Evolutionary conservation across 805 yeast genomes (phyloP).

Genomic region (Saccharomycopsis oosterbeekiorum): DNA sequence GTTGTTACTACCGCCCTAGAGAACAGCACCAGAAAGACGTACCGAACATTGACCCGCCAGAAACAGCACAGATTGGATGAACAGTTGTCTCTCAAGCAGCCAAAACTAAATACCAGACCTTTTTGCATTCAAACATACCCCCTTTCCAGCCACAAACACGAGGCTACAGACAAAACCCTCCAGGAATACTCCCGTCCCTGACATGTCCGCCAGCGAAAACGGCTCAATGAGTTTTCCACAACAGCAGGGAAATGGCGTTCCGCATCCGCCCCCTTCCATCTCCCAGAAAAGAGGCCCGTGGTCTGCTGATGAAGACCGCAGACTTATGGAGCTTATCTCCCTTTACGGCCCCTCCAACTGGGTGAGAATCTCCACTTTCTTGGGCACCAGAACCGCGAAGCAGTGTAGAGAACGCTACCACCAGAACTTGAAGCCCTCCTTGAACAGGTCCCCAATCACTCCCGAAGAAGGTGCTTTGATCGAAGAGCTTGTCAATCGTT

Average conservation of each 20-base stretch:
- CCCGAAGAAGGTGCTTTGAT: conserved; percentile 76
- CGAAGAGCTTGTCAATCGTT: conserved; percentile 64
- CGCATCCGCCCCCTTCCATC: neutral
- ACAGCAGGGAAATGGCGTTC: neutral
- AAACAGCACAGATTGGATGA: neutral
- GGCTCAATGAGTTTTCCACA: neutral
- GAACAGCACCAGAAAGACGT: too few relatives aligned
- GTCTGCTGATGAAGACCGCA: conserved; percentile 77
- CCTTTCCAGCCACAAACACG: too few relatives aligned
- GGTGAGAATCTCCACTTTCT: conserved; percentile 71
- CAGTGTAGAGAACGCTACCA: conserved; percentile 89
- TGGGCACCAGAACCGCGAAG: conserved; percentile 76
- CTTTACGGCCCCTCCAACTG: conserved; percentile 76
- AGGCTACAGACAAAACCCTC: too few relatives aligned
- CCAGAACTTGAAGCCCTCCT: conserved; percentile 78
- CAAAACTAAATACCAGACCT: too few relatives aligned
- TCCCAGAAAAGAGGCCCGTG: conserved; percentile 54
- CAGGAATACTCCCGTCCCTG: neutral
- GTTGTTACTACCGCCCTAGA: too few relatives aligned
- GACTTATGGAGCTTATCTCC: conserved; percentile 57
- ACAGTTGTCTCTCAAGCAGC: neutral
- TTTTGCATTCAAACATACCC: too few relatives aligned
- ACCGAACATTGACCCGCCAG: too few relatives aligned
- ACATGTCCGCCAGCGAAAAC: neutral
- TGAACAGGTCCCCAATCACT: conserved; percentile 75